A percentile compares a stretch with the other conserved stretches of the same genome.
Conservation (phyloP, 495 filamentous ascomycete species). For the Lophium mytilinum region DNA sequence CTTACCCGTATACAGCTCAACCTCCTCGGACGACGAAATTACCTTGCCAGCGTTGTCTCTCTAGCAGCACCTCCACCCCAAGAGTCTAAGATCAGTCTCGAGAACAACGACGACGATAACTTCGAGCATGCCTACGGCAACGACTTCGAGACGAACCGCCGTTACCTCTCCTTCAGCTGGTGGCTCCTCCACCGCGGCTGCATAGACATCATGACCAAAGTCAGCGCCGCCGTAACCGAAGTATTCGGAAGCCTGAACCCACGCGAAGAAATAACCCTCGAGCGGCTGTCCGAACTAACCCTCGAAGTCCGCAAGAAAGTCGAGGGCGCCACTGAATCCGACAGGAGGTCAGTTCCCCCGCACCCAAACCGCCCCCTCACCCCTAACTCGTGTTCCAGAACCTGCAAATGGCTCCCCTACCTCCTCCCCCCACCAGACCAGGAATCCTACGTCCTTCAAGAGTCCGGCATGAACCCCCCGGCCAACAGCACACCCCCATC, state of each 20-base stretch:
- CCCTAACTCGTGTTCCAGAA: slow-evolving; percentile 26
- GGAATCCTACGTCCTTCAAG: slow-evolving; percentile 71
- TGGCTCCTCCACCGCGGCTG: slow-evolving; percentile 92
- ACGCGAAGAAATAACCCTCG: slow-evolving; percentile 76
- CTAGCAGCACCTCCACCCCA: slow-evolving; percentile 57
- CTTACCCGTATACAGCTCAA: slow-evolving; percentile 96
- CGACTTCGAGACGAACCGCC: slow-evolving; percentile 89
- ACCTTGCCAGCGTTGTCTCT: slow-evolving; percentile 88
- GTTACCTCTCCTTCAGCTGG: slow-evolving; percentile 95
- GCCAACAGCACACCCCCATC: slow-evolving; percentile 40
- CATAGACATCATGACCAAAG: slow-evolving; percentile 67
- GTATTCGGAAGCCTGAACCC: slow-evolving; percentile 78
- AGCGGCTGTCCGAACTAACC: slow-evolving; percentile 67
- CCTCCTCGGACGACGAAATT: slow-evolving; percentile 87
- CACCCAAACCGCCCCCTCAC: not conserved
- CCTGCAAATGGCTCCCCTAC: slow-evolving; percentile 68
- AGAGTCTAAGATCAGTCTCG: slow-evolving; percentile 66
- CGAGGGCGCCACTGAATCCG: slow-evolving; percentile 64
- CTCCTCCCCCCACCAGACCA: slow-evolving; percentile 70
- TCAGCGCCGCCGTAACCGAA: slow-evolving; percentile 72
- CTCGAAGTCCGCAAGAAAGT: slow-evolving; percentile 71
- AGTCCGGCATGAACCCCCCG: slow-evolving; percentile 67
- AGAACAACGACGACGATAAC: slow-evolving; percentile 82
- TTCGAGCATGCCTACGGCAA: slow-evolving; percentile 71
- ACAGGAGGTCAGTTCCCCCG: slow-evolving; percentile 46